Percentiles rank a stretch among this genome's conserved stretches.
These are phyloP conservation scores for Scedosporium aurantiacum DNA, from an alignment of 2,329 filamentous ascomycete species.

Conservation along the genomic window DNA sequence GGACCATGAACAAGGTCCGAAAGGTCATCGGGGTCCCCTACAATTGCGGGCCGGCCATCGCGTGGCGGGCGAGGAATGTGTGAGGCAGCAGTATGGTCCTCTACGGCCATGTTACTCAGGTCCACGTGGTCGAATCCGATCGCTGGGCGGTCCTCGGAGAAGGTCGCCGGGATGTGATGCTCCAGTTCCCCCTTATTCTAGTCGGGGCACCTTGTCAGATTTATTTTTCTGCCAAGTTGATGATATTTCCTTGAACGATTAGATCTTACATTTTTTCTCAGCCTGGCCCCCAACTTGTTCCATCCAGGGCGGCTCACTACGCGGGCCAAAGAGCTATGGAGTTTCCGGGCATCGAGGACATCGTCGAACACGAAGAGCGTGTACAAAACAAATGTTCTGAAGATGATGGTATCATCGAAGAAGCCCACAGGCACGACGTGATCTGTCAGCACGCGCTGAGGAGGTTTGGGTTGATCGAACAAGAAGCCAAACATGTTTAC, in stretches of 20 bases:
- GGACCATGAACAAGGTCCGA: slow-evolving; percentile 11
- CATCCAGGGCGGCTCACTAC: slow-evolving; percentile 13
- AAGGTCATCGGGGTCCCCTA: slow-evolving; percentile 15
- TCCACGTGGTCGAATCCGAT: slow-evolving; percentile 21
- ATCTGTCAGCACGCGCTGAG: slow-evolving; percentile 12
- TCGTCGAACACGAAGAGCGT: slow-evolving; percentile 17
- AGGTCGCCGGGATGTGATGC: slow-evolving; percentile 27
- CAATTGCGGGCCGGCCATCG: slow-evolving; percentile 13
- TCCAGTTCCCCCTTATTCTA: slow-evolving; percentile 22
- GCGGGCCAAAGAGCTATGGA: slow-evolving; percentile 11
- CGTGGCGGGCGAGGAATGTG: slow-evolving; percentile 15
- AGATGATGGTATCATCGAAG: slow-evolving; percentile 16
- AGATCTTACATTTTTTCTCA: slow-evolving; percentile 13
- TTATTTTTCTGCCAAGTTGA: not conserved
- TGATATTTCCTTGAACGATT: not conserved
- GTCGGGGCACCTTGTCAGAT: not conserved
- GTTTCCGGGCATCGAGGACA: slow-evolving; percentile 14
- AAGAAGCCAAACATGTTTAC: not conserved
- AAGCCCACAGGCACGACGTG: slow-evolving; percentile 15
- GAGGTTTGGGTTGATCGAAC: not conserved
- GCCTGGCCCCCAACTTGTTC: slow-evolving; percentile 15
- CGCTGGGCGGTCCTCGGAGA: slow-evolving; percentile 21
- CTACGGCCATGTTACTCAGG: slow-evolving; percentile 16
- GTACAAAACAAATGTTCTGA: slow-evolving; percentile 14
- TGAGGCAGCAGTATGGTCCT: slow-evolving; percentile 23